These are phyloP conservation scores for Lentinula sp. DNA, from an alignment of 768 basidiomycete genomes.

Conservation along the genomic window DNA sequence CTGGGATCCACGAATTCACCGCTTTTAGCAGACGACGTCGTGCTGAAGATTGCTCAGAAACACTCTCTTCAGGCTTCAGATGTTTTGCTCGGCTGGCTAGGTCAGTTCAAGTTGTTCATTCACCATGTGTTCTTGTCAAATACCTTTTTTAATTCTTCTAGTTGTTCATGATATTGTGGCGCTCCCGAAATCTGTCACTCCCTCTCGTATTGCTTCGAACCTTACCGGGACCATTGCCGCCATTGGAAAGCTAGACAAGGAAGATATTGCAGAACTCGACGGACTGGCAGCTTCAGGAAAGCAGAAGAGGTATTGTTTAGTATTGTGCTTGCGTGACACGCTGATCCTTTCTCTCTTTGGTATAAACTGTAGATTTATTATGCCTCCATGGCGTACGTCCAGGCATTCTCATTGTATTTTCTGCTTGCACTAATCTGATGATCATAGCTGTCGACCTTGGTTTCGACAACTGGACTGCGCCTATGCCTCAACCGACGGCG, in stretches of 20 bases:
- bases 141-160: constrained; percentile 42
- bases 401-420: neutral
- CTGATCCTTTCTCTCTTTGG: neutral
- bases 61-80: constrained; percentile 48
- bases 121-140: neutral
- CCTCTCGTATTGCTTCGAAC: constrained; percentile 58
- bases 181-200: constrained; percentile 76
- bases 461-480: constrained; percentile 54
- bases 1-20: constrained; percentile 67
- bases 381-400: constrained; percentile 63
- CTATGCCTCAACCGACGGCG: neutral
- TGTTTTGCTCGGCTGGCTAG: constrained; percentile 56
- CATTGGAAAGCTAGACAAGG: constrained; percentile 34
- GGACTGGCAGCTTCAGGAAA: constrained; percentile 49
- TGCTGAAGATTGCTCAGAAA: constrained; percentile 53
- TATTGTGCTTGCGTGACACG: neutral
- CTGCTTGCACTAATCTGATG: constrained; percentile 8
- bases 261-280: constrained; percentile 53
- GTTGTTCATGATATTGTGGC: constrained; percentile 38
- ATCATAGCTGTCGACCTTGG: constrained; percentile 55
- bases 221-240: constrained; percentile 44
- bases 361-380: constrained; percentile 38
- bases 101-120: constrained; percentile 26
- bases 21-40: constrained; percentile 56
- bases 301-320: constrained; percentile 45